These are phyloP conservation scores for Linaria vulgaris DNA, from an alignment of 257 asterid genomes.

Conservation along the genomic window DNA sequence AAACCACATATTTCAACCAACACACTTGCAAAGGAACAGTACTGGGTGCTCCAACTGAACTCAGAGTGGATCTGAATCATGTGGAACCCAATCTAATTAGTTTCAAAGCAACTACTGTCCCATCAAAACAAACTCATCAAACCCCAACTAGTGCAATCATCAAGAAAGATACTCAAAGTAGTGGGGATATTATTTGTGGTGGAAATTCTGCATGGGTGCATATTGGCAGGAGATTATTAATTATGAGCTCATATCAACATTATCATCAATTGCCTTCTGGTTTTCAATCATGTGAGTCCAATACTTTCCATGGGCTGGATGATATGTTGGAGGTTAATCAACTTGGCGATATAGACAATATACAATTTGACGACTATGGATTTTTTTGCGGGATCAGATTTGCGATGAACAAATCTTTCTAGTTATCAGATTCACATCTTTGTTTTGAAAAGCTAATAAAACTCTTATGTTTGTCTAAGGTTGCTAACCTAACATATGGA, in stretches of 20 bases:
- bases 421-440: too few species aligned
- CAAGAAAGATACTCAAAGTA: slow-evolving; percentile 25
- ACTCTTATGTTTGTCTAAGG: too few species aligned
- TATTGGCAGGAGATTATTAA: slow-evolving; percentile 36
- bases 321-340: slow-evolving; percentile 42
- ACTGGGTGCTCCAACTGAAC: slow-evolving; percentile 25
- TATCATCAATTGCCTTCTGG: too few species aligned
- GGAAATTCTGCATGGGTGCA: slow-evolving; percentile 34
- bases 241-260: slow-evolving; percentile 30
- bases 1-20: slow-evolving; percentile 55
- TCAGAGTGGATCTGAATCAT: slow-evolving; percentile 27
- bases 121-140: neutral
- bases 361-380: slow-evolving; percentile 25
- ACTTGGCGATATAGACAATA: slow-evolving; percentile 33
- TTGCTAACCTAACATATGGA: too few species aligned
- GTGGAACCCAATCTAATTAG: slow-evolving; percentile 36
- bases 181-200: slow-evolving; percentile 33
- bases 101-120: slow-evolving; percentile 30
- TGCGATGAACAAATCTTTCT: too few species aligned
- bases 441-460: too few species aligned
- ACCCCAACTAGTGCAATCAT: neutral
- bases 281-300: too few species aligned
- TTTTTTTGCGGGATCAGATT: too few species aligned
- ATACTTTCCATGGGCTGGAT: slow-evolving; percentile 24
- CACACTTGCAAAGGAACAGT: slow-evolving; percentile 54